Base-by-base conservation (phyloP, 1,284 basidiomycete species). In the Apiotrichum montevideense region DNA sequence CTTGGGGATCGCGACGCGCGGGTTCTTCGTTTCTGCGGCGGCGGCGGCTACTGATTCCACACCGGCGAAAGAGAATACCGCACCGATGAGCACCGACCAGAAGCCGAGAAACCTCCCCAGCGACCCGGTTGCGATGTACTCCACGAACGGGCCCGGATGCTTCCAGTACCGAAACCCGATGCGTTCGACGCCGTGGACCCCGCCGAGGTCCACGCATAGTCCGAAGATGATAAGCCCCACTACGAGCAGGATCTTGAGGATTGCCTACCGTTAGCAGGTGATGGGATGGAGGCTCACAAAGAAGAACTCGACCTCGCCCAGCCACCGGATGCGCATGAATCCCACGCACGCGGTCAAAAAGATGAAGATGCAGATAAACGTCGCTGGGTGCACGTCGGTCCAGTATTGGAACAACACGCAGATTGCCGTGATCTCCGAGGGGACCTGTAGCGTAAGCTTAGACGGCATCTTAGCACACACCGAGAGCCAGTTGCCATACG, bases 221-320 rank as follows among this genome's bases (percentile, higher is more conserved):
- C 83, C 81, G 21, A 83, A 71, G 58, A 85, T 80, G 59, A 83
- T 83, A 35, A 74, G 55, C 8, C 71, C 71, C 46, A 80, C 78
- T 61, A 88, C 85, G 1, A 86, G 86, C 47, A 86, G 75, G 35
- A 90, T 84, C 74, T 89, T 88, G 71, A 88, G 84, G 8, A 85
- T 84, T 6, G 82, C 21, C 21, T 21, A 21, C 21, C 21, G 21
- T 21, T 21, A 21, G 21, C 21, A 21, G 21, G 21, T 21, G 21
- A 21, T 21, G 21, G 21, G 21, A 21, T 21, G 21, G 21, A 21
- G 21, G 21, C 21, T 21, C 21, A 21, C 82, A 62, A 66, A 62
- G 83, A 84, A 66, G 85, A 89, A 88, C 72, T 89, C 87, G 14
- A 55, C 41, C 48, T 67, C 66, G 15, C 66, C 66, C 39, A 65